Percentiles rank a stretch among this genome's conserved stretches.
phyloP scores from a whole-genome alignment of 495 filamentous ascomycete species.

The Daldinia concentrica region DNA sequence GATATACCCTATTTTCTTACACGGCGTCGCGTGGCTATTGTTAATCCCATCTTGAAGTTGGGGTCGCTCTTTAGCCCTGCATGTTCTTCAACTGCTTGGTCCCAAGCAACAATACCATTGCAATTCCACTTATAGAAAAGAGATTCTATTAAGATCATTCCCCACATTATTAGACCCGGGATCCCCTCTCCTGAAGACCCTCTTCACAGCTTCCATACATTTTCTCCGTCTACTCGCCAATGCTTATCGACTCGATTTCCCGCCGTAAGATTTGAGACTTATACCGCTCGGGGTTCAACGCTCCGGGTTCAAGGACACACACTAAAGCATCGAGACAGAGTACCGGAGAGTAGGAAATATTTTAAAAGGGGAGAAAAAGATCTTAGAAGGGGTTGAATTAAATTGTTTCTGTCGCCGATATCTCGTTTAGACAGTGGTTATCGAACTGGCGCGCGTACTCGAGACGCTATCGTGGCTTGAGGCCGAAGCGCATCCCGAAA shows the following conservation, averaged over 20 bases:
- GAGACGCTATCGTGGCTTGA: slow-evolving; percentile 17
- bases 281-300: background rate
- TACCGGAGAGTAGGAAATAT: background rate
- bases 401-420: slow-evolving; percentile 4
- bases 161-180: slow-evolving; percentile 29
- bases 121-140: slow-evolving; percentile 18
- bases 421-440: slow-evolving; percentile 1
- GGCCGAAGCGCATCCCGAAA: slow-evolving; percentile 28
- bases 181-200: slow-evolving; percentile 11
- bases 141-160: slow-evolving; percentile 25
- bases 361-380: background rate
- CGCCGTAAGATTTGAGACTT: slow-evolving; percentile 6
- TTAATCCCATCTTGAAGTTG: slow-evolving; percentile 3
- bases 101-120: background rate
- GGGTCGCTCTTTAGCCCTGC: slow-evolving; percentile 20
- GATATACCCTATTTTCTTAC: slow-evolving; percentile 2
- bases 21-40: background rate
- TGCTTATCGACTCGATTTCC: slow-evolving; percentile 5
- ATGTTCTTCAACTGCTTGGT: slow-evolving; percentile 4
- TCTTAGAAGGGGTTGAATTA: background rate
- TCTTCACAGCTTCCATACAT: slow-evolving; percentile 8
- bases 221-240: slow-evolving; percentile 8
- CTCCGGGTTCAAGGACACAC: background rate
- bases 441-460: slow-evolving; percentile 12
- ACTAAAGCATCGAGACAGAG: slow-evolving; percentile 1